phyloP scores from a whole-genome alignment of 208 protist genomes.

The Porcisia hertigi region DNA sequence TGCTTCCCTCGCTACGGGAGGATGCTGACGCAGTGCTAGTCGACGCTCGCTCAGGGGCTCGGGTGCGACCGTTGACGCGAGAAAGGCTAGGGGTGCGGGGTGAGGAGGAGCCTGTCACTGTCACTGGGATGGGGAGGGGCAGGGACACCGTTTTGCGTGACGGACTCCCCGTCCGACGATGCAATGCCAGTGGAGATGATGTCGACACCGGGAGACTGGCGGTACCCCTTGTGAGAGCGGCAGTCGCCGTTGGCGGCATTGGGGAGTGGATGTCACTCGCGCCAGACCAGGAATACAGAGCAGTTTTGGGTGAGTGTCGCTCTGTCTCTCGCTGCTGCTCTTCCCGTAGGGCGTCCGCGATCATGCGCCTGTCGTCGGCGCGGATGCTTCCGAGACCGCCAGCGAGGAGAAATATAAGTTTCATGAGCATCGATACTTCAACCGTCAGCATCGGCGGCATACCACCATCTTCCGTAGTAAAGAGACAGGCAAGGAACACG shows the following conservation, averaged over 20 bases:
- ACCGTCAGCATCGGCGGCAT: slow-evolving; percentile 39
- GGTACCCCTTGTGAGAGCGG: neutral
- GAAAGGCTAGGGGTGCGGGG: no score
- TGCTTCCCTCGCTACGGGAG: neutral
- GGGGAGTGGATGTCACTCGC: neutral
- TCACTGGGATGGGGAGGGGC: neutral
- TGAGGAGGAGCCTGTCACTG: neutral
- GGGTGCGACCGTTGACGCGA: no score
- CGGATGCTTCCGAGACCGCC: slow-evolving; percentile 59
- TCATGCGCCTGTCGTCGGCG: slow-evolving; percentile 47
- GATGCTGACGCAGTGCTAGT: neutral
- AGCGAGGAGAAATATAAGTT: slow-evolving; percentile 66
- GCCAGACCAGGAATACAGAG: neutral
- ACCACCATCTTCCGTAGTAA: slow-evolving; percentile 17
- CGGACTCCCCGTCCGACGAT: neutral
- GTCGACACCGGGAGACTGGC: neutral
- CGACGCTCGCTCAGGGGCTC: neutral
- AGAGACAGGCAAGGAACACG: slow-evolving; percentile 43
- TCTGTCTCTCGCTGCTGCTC: slow-evolving; percentile 5
- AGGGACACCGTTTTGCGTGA: neutral
- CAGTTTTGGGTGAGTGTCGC: neutral
- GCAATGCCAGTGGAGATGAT: neutral
- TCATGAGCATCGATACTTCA: slow-evolving; percentile 39
- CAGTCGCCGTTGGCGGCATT: neutral
- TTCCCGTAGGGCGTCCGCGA: slow-evolving; percentile 16